A percentile compares a stretch with the other conserved stretches of the same genome.
phyloP scores from a whole-genome alignment of 306 rosid genomes.

The Arachis stenosperma region DNA sequence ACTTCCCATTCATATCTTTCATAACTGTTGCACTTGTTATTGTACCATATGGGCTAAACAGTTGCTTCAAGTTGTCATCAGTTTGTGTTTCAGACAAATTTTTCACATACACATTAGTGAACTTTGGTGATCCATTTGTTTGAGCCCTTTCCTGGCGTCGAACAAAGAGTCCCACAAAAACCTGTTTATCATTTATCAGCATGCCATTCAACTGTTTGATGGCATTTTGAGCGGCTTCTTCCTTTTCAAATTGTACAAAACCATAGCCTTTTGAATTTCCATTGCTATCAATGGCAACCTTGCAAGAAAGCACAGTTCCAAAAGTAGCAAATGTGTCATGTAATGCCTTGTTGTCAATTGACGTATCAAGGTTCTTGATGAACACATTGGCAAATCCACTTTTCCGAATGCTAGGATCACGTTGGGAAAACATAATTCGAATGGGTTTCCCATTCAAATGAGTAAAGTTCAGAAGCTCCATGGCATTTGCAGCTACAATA shows the following conservation, averaged over 20 bases:
- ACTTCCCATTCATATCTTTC: constrained; percentile 70
- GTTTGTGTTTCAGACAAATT: constrained; percentile 60
- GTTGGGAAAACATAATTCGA: constrained; percentile 83
- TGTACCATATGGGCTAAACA: constrained; percentile 56
- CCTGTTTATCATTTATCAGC: constrained; percentile 76
- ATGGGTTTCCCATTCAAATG: constrained; percentile 75
- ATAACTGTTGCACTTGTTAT: constrained; percentile 71
- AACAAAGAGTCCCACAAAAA: constrained; percentile 64
- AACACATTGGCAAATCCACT: constrained; percentile 82
- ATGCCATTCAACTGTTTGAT: constrained; percentile 70
- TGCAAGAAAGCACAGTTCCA: constrained; percentile 84
- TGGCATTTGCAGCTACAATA: constrained; percentile 63
- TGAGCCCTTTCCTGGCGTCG: constrained; percentile 63
- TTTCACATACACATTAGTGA: constrained; percentile 81
- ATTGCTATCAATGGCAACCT: constrained; percentile 66
- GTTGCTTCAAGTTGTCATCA: constrained; percentile 60
- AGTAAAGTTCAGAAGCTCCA: constrained; percentile 65
- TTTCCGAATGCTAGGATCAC: constrained; percentile 82
- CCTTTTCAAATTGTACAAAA: constrained; percentile 77
- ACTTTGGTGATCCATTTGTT: constrained; percentile 56
- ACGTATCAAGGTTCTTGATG: constrained; percentile 70
- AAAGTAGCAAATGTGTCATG: constrained; percentile 75
- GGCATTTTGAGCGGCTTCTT: constrained; percentile 67
- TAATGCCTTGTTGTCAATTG: constrained; percentile 82
- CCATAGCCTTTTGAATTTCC: constrained; percentile 88